Evolutionary conservation across 176 grass and related monocot species (phyloP), one percentile per base, ranked within the genome.

Genomic region (Carex pumila): DNA sequence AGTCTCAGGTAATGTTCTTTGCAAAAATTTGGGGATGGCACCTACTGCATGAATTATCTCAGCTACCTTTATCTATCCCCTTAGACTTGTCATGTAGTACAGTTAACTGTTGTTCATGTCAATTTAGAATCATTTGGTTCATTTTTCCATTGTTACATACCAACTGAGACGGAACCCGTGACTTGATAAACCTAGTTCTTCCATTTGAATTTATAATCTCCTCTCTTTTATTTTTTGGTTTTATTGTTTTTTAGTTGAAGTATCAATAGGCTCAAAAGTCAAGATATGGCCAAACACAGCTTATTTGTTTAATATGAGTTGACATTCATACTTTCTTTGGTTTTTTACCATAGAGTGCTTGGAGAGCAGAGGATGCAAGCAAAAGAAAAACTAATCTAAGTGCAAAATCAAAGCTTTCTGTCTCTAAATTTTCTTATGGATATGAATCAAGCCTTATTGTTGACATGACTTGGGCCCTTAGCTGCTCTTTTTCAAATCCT

Each of bases 401-500:
- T 84, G 65, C 67, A 89, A 84, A 85, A 34, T 56, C 87, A 66
- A 41, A 85, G 76, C 76, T 84, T 87, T 61, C 59, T 61, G 70
- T 71, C 21, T 87, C 58, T 36, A 79, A 70, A 89, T 81, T 31
- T 13, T 86, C 69, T 56, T 13, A 70, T 56, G 92, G 83, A 90
- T 87, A 89, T 81, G 79, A 87, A 83, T 87, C 77, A 70, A 79
- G 34, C 12, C 57, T 71, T 84, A 30, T 6, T 36, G 41, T 79
- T 39, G 14, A 76, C 5, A 62, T 69, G 86, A 87, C 68, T 62
- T 95, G 92, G 92, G 91, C 53, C 70, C 71, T 90, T 90, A 85
- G 69, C 77, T 98, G 89, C 55, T 82, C 56, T 88, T 92, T 88
- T 2, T 91, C 91, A 70, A 88, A 86, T 63, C 72, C 68, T 15